These are phyloP conservation scores for Phellinidium pouzarii DNA, from an alignment of 1,284 basidiomycete genomes.

Conservation along the genomic window DNA sequence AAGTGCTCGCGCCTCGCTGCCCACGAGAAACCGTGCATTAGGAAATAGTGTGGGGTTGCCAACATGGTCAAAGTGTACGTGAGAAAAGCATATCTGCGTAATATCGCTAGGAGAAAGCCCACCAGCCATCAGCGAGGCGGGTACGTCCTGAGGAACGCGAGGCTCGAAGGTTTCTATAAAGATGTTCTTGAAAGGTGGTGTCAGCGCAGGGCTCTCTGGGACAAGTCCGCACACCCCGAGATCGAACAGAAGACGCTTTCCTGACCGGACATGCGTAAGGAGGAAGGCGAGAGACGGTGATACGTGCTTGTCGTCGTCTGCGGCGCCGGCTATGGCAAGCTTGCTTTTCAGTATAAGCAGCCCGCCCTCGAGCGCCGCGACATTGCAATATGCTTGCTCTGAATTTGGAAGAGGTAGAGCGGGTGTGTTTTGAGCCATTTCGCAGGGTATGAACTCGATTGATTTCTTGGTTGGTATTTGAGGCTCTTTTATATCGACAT, in stretches of 20 bases:
- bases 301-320: background rate
- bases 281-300: conserved; percentile 19
- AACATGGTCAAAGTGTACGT: conserved; percentile 41
- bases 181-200: conserved; percentile 26
- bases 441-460: too few species aligned
- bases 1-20: conserved; percentile 29
- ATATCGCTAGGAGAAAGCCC: conserved; percentile 37
- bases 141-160: conserved; percentile 36
- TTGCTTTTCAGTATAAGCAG: conserved; percentile 11
- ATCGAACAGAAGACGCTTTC: conserved; percentile 18
- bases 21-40: conserved; percentile 42
- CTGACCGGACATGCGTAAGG: conserved; percentile 13
- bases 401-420: conserved; percentile 10
- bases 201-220: conserved; percentile 43
- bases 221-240: conserved; percentile 19
- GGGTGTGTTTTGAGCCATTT: background rate
- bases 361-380: conserved; percentile 19
- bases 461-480: too few species aligned
- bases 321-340: conserved; percentile 6
- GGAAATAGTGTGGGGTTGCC: conserved; percentile 42
- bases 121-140: conserved; percentile 42
- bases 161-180: conserved; percentile 28
- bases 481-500: too few species aligned
- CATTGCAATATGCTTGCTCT: conserved; percentile 15
- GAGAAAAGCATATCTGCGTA: conserved; percentile 33